phyloP scores from a whole-genome alignment of 208 protist species.

The Zelonia costaricensis region DNA sequence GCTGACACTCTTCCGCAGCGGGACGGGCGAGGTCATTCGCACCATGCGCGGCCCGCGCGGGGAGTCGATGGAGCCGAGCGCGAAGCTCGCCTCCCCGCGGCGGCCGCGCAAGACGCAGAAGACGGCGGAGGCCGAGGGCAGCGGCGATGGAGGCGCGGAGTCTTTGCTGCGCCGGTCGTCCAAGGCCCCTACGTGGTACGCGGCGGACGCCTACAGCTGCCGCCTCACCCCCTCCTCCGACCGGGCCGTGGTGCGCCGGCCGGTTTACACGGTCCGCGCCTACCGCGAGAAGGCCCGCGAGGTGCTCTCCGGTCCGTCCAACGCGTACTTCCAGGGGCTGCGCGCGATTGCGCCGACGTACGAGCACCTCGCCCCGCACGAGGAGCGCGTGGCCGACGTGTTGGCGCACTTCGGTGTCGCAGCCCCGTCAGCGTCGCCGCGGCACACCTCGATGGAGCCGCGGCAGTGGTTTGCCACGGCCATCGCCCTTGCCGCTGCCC shows the following conservation, averaged over 20 bases:
- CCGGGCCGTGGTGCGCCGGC: conserved; percentile 51
- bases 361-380: conserved; percentile 67
- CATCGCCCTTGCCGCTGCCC: conserved; percentile 46
- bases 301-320: conserved; percentile 76
- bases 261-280: conserved; percentile 75
- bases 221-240: conserved; percentile 11
- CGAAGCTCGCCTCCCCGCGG: not conserved
- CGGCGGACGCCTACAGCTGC: conserved; percentile 16
- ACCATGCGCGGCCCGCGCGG: conserved; percentile 68
- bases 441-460: not conserved
- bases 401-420: conserved; percentile 59
- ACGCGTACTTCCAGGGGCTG: conserved; percentile 78
- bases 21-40: conserved; percentile 74
- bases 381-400: conserved; percentile 49
- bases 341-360: conserved; percentile 79
- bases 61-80: conserved; percentile 21
- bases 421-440: not conserved
- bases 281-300: conserved; percentile 81
- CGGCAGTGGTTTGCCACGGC: conserved; percentile 68
- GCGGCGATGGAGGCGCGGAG: not conserved
- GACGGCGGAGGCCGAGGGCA: not conserved
- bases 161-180: not conserved
- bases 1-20: conserved; percentile 69
- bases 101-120: conserved; percentile 7
- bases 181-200: conserved; percentile 5